Conservation (phyloP, 179 eudicot genomes). For the Silene coronaria region DNA sequence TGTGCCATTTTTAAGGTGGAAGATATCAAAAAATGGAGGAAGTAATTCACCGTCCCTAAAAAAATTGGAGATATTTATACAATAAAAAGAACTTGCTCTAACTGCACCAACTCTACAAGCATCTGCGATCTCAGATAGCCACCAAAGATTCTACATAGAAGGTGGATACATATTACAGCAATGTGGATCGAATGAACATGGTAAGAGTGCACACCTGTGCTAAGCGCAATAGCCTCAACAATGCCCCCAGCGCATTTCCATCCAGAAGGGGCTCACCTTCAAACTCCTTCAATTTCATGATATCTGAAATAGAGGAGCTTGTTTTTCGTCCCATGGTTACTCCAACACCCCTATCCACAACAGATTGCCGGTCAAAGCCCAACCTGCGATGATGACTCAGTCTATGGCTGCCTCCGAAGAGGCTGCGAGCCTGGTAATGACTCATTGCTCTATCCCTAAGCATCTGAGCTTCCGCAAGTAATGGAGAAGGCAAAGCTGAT, state of each 20-base stretch:
- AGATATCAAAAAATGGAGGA: too few species aligned
- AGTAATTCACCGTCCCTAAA: not conserved
- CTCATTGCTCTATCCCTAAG: conserved; percentile 99
- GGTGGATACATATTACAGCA: not conserved
- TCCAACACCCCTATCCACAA: conserved; percentile 96
- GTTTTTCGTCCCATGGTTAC: conserved; percentile 73
- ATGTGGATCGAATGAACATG: conserved; percentile 9
- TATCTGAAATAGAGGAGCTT: conserved; percentile 52
- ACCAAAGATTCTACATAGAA: not conserved
- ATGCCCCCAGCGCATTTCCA: conserved; percentile 69
- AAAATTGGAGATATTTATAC: not conserved
- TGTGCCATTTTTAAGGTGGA: too few species aligned
- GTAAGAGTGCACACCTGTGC: conserved; percentile 63
- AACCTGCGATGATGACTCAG: conserved; percentile 61
- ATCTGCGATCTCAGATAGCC: not conserved
- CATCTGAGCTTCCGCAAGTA: conserved; percentile 98
- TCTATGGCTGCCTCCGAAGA: conserved; percentile 84
- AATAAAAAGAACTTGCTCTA: not conserved
- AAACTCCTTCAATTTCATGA: conserved; percentile 77
- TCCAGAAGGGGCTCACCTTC: conserved; percentile 96
- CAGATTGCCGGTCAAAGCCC: conserved; percentile 85
- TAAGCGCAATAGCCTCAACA: conserved; percentile 81
- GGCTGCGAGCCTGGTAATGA: conserved; percentile 96
- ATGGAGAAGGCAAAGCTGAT: conserved; percentile 92
- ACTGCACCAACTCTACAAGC: not conserved